Evolutionary conservation across 2,329 filamentous ascomycete genomes (phyloP).

Genomic region (Chaetomiaceae sp.): DNA sequence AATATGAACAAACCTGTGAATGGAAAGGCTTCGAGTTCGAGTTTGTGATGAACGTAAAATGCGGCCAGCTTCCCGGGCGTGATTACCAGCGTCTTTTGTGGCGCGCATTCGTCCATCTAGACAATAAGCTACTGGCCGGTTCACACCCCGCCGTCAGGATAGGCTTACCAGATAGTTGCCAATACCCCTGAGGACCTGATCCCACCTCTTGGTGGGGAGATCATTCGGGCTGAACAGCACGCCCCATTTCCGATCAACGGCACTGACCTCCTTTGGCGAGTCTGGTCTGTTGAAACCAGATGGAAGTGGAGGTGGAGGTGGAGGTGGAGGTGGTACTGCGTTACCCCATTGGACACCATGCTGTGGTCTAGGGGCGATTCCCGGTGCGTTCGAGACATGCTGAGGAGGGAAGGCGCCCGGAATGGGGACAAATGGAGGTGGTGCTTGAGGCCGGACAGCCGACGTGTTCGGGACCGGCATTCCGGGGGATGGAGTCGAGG

Average conservation of each 20-base stretch:
- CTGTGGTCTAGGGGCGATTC: neutral
- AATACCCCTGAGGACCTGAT: slow-evolving; percentile 67
- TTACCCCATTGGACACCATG: slow-evolving; percentile 10
- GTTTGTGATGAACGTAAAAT: slow-evolving; percentile 65
- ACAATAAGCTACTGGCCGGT: slow-evolving; percentile 12
- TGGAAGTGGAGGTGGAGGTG: neutral
- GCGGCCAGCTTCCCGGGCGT: slow-evolving; percentile 69
- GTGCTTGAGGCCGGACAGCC: neutral
- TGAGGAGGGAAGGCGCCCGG: neutral
- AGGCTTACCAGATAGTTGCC: slow-evolving; percentile 65
- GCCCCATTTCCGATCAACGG: slow-evolving; percentile 72
- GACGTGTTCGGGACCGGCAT: neutral
- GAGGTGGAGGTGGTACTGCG: neutral
- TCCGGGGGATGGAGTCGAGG: neutral
- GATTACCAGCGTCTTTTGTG: slow-evolving; percentile 65
- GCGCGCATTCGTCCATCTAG: slow-evolving; percentile 65
- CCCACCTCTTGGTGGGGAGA: slow-evolving; percentile 62
- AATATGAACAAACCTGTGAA: slow-evolving; percentile 53
- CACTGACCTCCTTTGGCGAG: slow-evolving; percentile 44
- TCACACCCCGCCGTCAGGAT: neutral
- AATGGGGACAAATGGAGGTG: neutral
- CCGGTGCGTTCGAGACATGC: neutral
- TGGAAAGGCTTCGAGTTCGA: slow-evolving; percentile 63
- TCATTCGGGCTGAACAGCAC: slow-evolving; percentile 65
- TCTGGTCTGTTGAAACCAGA: neutral